A percentile compares a stretch with the other conserved stretches of the same genome.
These are phyloP conservation scores for Candida nonsorbophila DNA, from an alignment of 805 yeast genomes.

Conservation along the genomic window DNA sequence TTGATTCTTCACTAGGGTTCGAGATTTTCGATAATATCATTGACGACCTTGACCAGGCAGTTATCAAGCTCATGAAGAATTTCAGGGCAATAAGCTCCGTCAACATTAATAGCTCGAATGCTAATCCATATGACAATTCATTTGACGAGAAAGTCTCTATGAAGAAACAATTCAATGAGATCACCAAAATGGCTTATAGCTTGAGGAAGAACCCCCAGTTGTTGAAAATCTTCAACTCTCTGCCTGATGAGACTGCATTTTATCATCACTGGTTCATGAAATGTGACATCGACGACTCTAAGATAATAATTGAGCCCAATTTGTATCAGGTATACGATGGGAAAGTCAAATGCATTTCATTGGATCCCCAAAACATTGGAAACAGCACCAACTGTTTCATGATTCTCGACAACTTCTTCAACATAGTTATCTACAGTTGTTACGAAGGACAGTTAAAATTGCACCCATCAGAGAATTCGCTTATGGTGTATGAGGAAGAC, in stretches of 20 bases:
- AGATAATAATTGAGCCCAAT: constrained; percentile 23
- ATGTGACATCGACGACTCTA: constrained; percentile 12
- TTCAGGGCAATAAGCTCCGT: too few relatives aligned
- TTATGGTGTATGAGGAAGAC: constrained; percentile 9
- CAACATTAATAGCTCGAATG: constrained; percentile 3
- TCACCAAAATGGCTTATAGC: constrained; percentile 28
- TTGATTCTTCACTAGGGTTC: constrained; percentile 29
- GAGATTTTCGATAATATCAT: constrained; percentile 23
- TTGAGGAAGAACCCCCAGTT: constrained; percentile 32
- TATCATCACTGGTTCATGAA: constrained; percentile 28
- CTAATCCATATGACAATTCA: constrained; percentile 16
- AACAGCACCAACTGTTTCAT: constrained; percentile 11
- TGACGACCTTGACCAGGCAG: constrained; percentile 18
- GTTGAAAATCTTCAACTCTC: constrained; percentile 32
- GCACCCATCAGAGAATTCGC: constrained; percentile 24
- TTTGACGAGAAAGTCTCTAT: constrained; percentile 12
- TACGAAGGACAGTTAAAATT: constrained; percentile 11
- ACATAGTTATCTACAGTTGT: constrained; percentile 18
- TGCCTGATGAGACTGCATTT: constrained; percentile 43
- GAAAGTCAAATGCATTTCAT: constrained; percentile 6
- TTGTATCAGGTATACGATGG: constrained; percentile 12
- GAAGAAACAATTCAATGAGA: constrained; percentile 18
- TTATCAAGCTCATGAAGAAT: constrained; percentile 17
- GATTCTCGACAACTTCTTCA: constrained; percentile 25
- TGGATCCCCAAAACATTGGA: constrained; percentile 13